phyloP scores from a whole-genome alignment of 106 monocot species.

The Triglochin maritima region DNA sequence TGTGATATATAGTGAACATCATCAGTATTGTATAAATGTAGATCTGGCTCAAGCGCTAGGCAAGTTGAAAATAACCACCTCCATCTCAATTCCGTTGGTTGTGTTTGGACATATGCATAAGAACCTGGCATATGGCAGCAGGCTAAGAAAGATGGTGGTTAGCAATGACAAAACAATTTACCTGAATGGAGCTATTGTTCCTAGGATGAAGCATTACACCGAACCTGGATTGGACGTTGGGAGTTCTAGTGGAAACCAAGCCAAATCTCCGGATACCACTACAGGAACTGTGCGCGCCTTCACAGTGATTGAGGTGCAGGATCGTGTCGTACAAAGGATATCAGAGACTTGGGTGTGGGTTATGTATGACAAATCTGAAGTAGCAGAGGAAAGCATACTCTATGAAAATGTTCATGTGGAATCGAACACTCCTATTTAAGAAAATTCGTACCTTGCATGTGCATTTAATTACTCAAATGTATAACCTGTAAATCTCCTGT shows the following conservation, averaged over 20 bases:
- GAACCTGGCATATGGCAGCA: conserved; percentile 39
- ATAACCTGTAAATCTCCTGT: no score
- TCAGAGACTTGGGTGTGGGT: conserved; percentile 66
- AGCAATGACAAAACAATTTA: conserved; percentile 53
- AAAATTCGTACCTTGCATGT: no score
- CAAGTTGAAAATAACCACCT: conserved; percentile 35
- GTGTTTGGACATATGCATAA: conserved; percentile 99
- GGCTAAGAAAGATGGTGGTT: conserved; percentile 61
- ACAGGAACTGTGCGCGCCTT: conserved; percentile 43
- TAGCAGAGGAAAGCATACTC: conserved; percentile 45
- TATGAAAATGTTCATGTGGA: conserved; percentile 14
- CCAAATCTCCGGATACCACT: neutral
- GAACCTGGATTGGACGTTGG: neutral
- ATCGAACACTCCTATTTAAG: no score
- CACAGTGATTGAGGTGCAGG: conserved; percentile 43
- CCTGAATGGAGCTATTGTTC: conserved; percentile 87
- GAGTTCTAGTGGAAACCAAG: conserved; percentile 2
- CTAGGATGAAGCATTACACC: conserved; percentile 34
- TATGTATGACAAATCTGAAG: conserved; percentile 6
- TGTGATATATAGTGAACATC: no score
- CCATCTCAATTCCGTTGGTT: conserved; percentile 47
- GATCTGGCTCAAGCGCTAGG: conserved; percentile 76
- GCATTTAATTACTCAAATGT: no score
- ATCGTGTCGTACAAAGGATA: conserved; percentile 42
- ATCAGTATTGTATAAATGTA: conserved; percentile 14